Percentiles rank a stretch among this genome's conserved stretches.
Conservation (phyloP, 2,329 filamentous ascomycete species). For the Teratosphaeria zuluensis region DNA sequence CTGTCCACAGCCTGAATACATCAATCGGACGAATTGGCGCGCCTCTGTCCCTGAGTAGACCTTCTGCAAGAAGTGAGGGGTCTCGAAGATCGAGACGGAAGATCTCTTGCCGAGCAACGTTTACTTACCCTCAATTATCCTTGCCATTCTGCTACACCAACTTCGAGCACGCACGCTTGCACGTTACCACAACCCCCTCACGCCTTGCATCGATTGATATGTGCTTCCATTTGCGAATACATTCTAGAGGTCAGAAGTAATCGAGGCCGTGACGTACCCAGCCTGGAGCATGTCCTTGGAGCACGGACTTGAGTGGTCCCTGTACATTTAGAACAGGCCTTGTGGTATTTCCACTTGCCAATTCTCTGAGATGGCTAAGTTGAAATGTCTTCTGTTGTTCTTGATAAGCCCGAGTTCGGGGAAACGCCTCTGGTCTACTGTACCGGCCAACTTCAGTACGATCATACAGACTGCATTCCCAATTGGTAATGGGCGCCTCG, state of each 20-base stretch:
- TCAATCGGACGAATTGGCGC: no score
- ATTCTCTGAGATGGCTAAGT: background rate
- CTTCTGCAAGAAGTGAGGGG: no score
- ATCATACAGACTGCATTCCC: slow-evolving; percentile 28
- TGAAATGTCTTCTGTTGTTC: background rate
- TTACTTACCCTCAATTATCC: background rate
- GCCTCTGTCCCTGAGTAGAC: no score
- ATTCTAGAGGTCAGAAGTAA: no score
- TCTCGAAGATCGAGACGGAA: background rate
- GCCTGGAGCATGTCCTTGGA: no score
- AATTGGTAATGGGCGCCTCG: slow-evolving; percentile 40
- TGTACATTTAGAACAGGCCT: no score
- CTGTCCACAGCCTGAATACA: no score
- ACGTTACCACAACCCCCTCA: background rate
- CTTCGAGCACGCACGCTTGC: no score
- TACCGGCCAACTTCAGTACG: slow-evolving; percentile 5
- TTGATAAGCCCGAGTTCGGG: background rate
- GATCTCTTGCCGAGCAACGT: background rate
- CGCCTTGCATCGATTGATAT: no score
- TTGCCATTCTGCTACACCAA: background rate
- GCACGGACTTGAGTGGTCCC: no score
- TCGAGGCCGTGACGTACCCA: no score
- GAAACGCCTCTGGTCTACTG: slow-evolving; percentile 6
- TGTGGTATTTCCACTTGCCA: background rate
- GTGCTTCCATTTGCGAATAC: no score